Evolutionary conservation across 805 yeast genomes (phyloP).

Genomic region (Candida koratica): DNA sequence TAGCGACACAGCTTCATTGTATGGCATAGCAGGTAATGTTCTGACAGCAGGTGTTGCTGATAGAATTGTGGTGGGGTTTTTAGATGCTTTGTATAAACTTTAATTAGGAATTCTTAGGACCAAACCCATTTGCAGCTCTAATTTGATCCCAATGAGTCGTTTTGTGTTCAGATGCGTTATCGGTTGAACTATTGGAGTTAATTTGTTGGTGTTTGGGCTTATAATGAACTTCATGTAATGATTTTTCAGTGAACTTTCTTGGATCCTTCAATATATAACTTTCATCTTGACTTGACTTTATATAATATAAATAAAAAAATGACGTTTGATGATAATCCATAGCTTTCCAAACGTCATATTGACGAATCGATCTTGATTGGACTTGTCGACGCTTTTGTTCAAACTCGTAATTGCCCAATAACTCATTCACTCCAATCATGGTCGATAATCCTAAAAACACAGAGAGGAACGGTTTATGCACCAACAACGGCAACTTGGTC

Average conservation of each 20-base stretch:
- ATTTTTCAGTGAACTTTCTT: constrained; percentile 24
- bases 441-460: constrained; percentile 27
- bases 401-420: constrained; percentile 22
- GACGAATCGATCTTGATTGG: constrained; percentile 11
- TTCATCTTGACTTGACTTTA: constrained; percentile 48
- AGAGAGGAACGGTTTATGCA: constrained; percentile 33
- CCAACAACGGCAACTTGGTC: constrained; percentile 5
- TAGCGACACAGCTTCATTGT: constrained; percentile 78
- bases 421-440: constrained; percentile 25
- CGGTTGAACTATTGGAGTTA: background rate
- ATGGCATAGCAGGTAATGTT: constrained; percentile 94
- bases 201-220: constrained; percentile 14
- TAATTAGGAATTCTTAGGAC: constrained; percentile 1
- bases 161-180: background rate
- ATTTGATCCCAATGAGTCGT: constrained; percentile 32
- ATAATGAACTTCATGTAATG: constrained; percentile 28
- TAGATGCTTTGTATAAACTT: constrained; percentile 71
- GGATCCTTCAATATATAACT: constrained; percentile 56
- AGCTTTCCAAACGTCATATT: constrained; percentile 31
- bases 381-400: constrained; percentile 17
- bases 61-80: constrained; percentile 68
- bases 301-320: constrained; percentile 45
- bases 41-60: constrained; percentile 82
- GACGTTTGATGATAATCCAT: constrained; percentile 35
- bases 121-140: constrained; percentile 24